Conservation (phyloP, 306 rosid genomes). For the Dryas alaskensis region DNA sequence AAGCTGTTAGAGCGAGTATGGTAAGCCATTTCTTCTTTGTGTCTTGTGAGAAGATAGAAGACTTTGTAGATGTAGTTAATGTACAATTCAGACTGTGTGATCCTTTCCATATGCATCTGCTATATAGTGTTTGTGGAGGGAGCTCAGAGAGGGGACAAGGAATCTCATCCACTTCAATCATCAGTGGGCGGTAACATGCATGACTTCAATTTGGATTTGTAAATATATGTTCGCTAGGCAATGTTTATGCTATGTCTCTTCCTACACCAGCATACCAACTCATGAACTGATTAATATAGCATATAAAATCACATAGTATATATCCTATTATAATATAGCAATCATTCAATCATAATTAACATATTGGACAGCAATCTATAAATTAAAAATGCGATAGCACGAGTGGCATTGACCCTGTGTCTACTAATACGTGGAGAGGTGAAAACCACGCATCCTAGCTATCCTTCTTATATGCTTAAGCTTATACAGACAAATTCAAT, state of each 20-base stretch:
- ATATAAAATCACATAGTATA: background rate
- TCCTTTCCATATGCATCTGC: background rate
- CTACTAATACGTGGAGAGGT: background rate
- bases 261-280: slow-evolving; percentile 24
- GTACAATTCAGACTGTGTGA: slow-evolving; percentile 10
- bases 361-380: background rate
- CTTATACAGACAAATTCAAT: background rate
- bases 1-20: slow-evolving; percentile 34
- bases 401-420: background rate
- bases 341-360: background rate
- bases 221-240: slow-evolving; percentile 9
- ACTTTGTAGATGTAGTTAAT: background rate
- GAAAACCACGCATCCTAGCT: background rate
- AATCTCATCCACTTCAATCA: slow-evolving; percentile 24
- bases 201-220: slow-evolving; percentile 18
- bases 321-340: background rate
- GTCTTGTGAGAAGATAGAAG: background rate
- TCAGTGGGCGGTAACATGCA: slow-evolving; percentile 12
- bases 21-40: background rate
- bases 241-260: slow-evolving; percentile 28
- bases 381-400: background rate
- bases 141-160: slow-evolving; percentile 22
- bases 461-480: background rate
- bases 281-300: background rate
- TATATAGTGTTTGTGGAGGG: background rate